phyloP scores from a whole-genome alignment of 164 flowering plant genomes.

The Sedum album region DNA sequence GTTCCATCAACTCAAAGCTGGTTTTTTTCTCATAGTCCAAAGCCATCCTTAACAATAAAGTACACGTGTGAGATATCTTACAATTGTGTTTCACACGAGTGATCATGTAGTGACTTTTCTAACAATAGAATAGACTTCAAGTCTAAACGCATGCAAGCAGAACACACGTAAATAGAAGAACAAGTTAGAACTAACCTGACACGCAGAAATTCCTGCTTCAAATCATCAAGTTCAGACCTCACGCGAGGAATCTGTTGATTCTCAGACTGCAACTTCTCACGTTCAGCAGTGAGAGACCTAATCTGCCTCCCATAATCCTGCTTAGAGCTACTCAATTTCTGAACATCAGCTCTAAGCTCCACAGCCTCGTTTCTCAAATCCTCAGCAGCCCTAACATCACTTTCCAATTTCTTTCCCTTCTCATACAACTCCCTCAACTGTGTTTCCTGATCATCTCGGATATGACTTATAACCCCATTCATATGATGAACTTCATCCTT shows the following conservation, averaged over 20 bases:
- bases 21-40: conserved; percentile 86
- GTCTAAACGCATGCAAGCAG: not conserved
- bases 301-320: conserved; percentile 63
- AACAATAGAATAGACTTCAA: not conserved
- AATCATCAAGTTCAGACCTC: conserved; percentile 61
- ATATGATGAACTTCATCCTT: conserved; percentile 79
- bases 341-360: conserved; percentile 61
- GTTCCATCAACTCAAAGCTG: conserved; percentile 68
- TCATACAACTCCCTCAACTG: conserved; percentile 73
- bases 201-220: conserved; percentile 77
- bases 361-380: conserved; percentile 58
- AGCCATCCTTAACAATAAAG: conserved; percentile 43
- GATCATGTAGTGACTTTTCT: not conserved
- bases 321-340: conserved; percentile 45
- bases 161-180: not conserved
- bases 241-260: conserved; percentile 64
- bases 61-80: not conserved
- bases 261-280: conserved; percentile 54
- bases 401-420: conserved; percentile 74
- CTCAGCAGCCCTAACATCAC: conserved; percentile 79
- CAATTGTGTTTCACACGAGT: not conserved
- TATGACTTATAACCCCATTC: conserved; percentile 53
- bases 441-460: conserved; percentile 65
- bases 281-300: conserved; percentile 54
- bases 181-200: conserved; percentile 47